phyloP scores from a whole-genome alignment of 495 filamentous ascomycete genomes.

The Aspergillus ellipticus region DNA sequence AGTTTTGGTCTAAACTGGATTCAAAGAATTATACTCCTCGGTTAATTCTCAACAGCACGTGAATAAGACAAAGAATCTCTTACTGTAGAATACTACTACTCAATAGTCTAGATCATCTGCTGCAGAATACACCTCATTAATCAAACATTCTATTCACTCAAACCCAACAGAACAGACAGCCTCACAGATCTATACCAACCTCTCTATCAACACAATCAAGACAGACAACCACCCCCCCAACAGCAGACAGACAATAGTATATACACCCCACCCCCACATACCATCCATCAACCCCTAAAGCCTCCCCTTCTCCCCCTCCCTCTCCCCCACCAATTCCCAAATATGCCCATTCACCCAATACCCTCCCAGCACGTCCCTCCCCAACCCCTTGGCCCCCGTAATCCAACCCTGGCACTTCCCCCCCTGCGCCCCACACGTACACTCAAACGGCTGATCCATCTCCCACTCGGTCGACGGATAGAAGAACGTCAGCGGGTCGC shows the following conservation, averaged over 20 bases:
- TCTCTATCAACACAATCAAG: no score
- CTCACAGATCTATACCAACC: no score
- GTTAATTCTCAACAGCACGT: no score
- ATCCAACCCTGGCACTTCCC: constrained; percentile 32
- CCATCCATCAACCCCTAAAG: not conserved
- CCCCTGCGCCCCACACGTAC: constrained; percentile 51
- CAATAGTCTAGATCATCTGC: no score
- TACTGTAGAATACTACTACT: no score
- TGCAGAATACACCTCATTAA: no score
- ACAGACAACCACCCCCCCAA: no score
- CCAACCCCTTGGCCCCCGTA: constrained; percentile 32
- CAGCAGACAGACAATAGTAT: not conserved
- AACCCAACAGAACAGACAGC: no score
- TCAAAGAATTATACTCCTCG: no score
- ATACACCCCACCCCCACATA: not conserved
- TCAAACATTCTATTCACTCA: no score
- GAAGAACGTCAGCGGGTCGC: constrained; percentile 72
- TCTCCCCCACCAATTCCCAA: constrained; percentile 25
- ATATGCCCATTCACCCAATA: constrained; percentile 43
- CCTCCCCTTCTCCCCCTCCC: not conserved
- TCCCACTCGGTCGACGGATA: constrained; percentile 74
- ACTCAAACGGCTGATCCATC: constrained; percentile 72
- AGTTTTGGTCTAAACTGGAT: no score
- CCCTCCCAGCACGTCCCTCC: constrained; percentile 21
- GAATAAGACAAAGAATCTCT: no score